These are phyloP conservation scores for Oenanthe javanica DNA, from an alignment of 140 eudicot species.

Conservation along the genomic window DNA sequence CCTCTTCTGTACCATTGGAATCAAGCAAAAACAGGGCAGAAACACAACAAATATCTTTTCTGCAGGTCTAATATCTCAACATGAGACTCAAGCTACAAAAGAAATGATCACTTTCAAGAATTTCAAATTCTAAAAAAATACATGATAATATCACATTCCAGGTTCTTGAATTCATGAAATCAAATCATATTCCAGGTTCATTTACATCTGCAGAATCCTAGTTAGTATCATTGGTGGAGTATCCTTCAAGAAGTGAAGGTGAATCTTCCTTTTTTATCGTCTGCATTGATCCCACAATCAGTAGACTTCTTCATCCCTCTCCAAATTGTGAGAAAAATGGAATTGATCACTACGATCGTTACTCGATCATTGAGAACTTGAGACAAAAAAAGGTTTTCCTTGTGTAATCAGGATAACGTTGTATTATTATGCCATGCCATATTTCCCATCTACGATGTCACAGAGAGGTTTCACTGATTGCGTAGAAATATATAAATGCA, in stretches of 20 bases:
- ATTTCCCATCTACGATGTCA: slow-evolving; percentile 41
- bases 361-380: slow-evolving; percentile 24
- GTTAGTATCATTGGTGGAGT: slow-evolving; percentile 45
- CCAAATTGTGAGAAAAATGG: slow-evolving; percentile 5
- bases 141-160: too few species aligned
- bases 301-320: slow-evolving; percentile 11
- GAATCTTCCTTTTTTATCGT: slow-evolving; percentile 30
- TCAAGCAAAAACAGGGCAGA: too few species aligned
- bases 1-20: too few species aligned
- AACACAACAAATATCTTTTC: too few species aligned
- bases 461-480: slow-evolving; percentile 25
- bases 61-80: too few species aligned
- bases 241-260: slow-evolving; percentile 20
- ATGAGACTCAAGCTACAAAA: too few species aligned
- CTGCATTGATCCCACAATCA: slow-evolving; percentile 33
- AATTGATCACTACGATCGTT: slow-evolving; percentile 6
- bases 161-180: background rate
- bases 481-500: too few species aligned
- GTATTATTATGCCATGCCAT: slow-evolving; percentile 56
- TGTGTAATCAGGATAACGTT: slow-evolving; percentile 42
- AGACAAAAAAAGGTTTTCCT: slow-evolving; percentile 31
- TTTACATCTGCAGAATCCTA: background rate
- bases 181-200: slow-evolving; percentile 13
- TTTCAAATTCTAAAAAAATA: too few species aligned
- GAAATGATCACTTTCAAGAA: too few species aligned